Percentiles rank a stretch among this genome's conserved stretches.
phyloP scores from a whole-genome alignment of 2,329 filamentous ascomycete genomes.

The Scedosporium aurantiacum region DNA sequence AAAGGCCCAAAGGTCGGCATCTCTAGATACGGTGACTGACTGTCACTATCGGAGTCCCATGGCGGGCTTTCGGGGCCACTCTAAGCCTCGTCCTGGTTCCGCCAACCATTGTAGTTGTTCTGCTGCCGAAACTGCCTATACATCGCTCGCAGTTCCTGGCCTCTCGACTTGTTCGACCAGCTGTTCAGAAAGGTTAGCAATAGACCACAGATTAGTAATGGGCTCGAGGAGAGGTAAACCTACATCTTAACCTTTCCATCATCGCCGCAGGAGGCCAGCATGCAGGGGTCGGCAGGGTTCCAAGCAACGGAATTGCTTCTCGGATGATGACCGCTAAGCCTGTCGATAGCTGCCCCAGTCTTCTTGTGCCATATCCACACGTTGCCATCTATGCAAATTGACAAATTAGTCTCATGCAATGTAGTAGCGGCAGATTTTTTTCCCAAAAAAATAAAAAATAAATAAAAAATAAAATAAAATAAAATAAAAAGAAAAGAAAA shows the following conservation, averaged over 20 bases:
- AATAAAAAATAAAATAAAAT: background rate
- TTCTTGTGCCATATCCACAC: constrained; percentile 89
- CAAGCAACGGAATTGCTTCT: constrained; percentile 83
- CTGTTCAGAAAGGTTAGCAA: constrained; percentile 10
- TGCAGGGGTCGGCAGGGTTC: constrained; percentile 71
- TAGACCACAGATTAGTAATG: background rate
- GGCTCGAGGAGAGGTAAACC: constrained; percentile 22
- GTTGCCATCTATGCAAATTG: constrained; percentile 36
- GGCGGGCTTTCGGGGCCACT: background rate
- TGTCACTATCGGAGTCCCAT: background rate
- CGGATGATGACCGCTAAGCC: constrained; percentile 60
- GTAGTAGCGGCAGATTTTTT: background rate
- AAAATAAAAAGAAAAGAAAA: constrained; percentile 11
- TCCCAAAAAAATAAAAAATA: constrained; percentile 14
- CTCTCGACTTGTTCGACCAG: constrained; percentile 18
- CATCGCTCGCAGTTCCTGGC: constrained; percentile 13
- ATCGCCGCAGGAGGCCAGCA: constrained; percentile 88
- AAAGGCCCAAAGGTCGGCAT: background rate
- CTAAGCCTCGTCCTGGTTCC: constrained; percentile 11
- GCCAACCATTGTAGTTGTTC: constrained; percentile 13
- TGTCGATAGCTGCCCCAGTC: constrained; percentile 64
- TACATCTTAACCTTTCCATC: constrained; percentile 79
- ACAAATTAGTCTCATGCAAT: constrained; percentile 12
- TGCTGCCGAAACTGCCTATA: constrained; percentile 8
- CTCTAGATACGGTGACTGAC: background rate